Evolutionary conservation across 371 early-diverging fungal genomes (phyloP), one percentile per base, ranked within the genome.

Genomic region (Haplosporangium sp.): DNA sequence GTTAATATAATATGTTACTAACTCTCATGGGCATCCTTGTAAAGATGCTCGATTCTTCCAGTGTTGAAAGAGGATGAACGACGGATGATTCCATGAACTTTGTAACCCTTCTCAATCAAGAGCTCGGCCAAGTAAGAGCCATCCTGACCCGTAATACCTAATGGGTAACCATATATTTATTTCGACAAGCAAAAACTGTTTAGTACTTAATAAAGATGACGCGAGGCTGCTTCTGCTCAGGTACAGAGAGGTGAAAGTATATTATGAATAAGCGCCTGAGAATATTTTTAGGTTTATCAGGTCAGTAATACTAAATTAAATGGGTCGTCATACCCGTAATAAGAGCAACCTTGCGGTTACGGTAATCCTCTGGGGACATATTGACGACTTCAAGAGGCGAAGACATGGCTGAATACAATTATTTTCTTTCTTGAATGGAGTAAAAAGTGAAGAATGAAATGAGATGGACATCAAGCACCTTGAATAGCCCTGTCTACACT

Each of bases 131-230:
- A 85, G 76, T 94, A 94, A 53, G 90, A 90, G 65, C 95, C 95
- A 84, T 93, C 95, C 81, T 94, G 95, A 65, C 95, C 94, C 59
- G 94, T 94, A 72, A 94, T 92, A 83, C 94, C 94, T 89, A 19
- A 15, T 10, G 44, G 3, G 27, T 27, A 27, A 27, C 27, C 27
- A 27, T 27, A 27, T 27, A 27, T 27, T 2, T 48, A 15, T 38
- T 19, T 20, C 8, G 19, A 61, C 35, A 63, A 40, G 52, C n/a
- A 45, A 27, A 38, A 59, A n/a, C n/a, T 40, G 37, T 20, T 57
- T 58, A 19, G 65, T 11, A 13, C 27, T 27, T 0, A 27, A 27
- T 27, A 27, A 27, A 27, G 27, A 27, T 27, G 27, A 27, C 27
- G 27, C 27, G 27, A 27, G 27, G 27, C 27, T 27, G 27, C 27